phyloP scores from a whole-genome alignment of 164 flowering plant genomes.

The Taxillus chinensis region DNA sequence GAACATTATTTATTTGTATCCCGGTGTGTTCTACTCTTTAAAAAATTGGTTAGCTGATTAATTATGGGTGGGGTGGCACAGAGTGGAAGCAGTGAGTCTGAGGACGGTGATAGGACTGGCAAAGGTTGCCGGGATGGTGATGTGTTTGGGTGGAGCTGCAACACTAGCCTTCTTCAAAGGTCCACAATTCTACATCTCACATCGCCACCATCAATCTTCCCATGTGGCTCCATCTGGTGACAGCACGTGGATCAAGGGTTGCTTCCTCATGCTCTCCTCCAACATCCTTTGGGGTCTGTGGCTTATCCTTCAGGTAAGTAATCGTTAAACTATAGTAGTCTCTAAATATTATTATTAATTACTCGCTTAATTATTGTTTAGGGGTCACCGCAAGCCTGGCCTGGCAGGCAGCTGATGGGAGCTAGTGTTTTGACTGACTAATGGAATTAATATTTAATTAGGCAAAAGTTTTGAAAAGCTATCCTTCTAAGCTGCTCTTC shows the following conservation, averaged over 20 bases:
- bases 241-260: constrained; percentile 55
- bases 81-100: constrained; percentile 54
- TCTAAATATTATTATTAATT: too few relatives aligned
- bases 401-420: too few relatives aligned
- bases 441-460: constrained; percentile 8
- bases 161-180: constrained; percentile 63
- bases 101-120: constrained; percentile 40
- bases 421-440: too few relatives aligned
- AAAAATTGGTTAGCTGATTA: neutral
- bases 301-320: constrained; percentile 63
- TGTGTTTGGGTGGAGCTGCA: constrained; percentile 46
- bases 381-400: too few relatives aligned
- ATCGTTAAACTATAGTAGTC: too few relatives aligned
- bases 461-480: constrained; percentile 34
- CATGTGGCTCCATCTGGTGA: constrained; percentile 11
- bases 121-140: constrained; percentile 45
- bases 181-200: constrained; percentile 28
- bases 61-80: constrained; percentile 11
- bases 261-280: constrained; percentile 46
- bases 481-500: constrained; percentile 51
- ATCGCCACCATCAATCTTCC: constrained; percentile 7
- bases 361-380: too few relatives aligned
- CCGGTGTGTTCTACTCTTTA: too few relatives aligned
- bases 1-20: too few relatives aligned
- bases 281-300: constrained; percentile 47